These are phyloP conservation scores for Jimgerdemannia lactiflua DNA, from an alignment of 192 early-diverging fungal species.

Conservation along the genomic window DNA sequence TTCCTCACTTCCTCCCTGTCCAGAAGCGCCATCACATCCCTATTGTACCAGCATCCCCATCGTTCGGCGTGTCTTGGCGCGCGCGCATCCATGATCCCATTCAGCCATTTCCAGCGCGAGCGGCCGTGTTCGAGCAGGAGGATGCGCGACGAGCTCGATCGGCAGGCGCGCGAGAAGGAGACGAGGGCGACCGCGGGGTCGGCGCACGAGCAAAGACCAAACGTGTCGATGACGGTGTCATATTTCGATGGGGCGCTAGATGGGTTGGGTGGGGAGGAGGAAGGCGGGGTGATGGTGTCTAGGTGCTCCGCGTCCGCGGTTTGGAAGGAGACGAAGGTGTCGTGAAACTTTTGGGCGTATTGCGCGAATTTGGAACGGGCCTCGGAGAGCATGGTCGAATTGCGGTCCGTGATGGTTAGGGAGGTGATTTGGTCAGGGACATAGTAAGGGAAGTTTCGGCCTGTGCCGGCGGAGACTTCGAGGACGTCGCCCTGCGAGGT, in stretches of 20 bases:
- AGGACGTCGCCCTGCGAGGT: slow-evolving; percentile 46
- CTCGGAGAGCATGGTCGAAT: slow-evolving; percentile 45
- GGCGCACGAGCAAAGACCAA: slow-evolving; percentile 58
- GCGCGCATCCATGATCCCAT: slow-evolving; percentile 54
- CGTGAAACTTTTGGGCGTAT: slow-evolving; percentile 20
- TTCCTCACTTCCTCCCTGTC: slow-evolving; percentile 36
- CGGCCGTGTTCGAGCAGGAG: slow-evolving; percentile 67
- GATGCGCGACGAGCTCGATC: slow-evolving; percentile 38
- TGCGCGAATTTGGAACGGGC: slow-evolving; percentile 32
- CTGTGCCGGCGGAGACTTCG: slow-evolving; percentile 63
- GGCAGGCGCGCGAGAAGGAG: slow-evolving; percentile 39
- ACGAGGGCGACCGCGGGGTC: slow-evolving; percentile 53
- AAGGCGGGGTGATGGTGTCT: neutral
- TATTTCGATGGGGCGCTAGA: slow-evolving; percentile 17
- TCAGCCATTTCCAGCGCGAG: slow-evolving; percentile 48
- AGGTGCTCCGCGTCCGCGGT: slow-evolving; percentile 35
- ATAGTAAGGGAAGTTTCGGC: slow-evolving; percentile 60
- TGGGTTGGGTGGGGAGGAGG: neutral
- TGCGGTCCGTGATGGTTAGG: slow-evolving; percentile 52
- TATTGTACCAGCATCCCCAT: slow-evolving; percentile 76
- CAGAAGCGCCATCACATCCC: slow-evolving; percentile 53
- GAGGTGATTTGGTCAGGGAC: slow-evolving; percentile 29
- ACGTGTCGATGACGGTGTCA: slow-evolving; percentile 67
- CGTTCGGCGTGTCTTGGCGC: slow-evolving; percentile 51
- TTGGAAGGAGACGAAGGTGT: slow-evolving; percentile 20